Percentiles rank a stretch among this genome's conserved stretches.
phyloP scores from a whole-genome alignment of 2,329 filamentous ascomycete species.

The Talaromyces pinophilus region DNA sequence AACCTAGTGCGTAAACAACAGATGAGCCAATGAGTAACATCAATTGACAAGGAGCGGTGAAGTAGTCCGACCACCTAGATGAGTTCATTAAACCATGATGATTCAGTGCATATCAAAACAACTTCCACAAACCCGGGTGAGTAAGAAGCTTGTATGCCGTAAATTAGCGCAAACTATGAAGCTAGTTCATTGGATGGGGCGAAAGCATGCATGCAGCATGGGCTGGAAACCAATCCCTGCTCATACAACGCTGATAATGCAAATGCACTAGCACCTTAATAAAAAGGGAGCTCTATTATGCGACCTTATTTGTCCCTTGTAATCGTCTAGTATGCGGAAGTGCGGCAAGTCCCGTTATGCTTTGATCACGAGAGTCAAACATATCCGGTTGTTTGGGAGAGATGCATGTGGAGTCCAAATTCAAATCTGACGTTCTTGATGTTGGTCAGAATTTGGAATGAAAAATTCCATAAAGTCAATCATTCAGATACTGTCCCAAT shows the following conservation, averaged over 20 bases:
- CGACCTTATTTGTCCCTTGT: conserved; percentile 38
- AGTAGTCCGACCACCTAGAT: background rate
- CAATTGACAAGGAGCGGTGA: conserved; percentile 18
- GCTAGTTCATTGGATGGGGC: conserved; percentile 22
- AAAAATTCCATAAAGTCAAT: background rate
- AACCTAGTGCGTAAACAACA: background rate
- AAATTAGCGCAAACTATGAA: conserved; percentile 11
- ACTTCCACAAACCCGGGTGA: conserved; percentile 6
- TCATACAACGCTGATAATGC: conserved; percentile 19
- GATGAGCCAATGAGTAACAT: background rate
- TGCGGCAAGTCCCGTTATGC: conserved; percentile 38
- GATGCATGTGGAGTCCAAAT: conserved; percentile 41
- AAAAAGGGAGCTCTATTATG: conserved; percentile 26
- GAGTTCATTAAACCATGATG: background rate
- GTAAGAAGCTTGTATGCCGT: background rate
- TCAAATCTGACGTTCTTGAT: conserved; percentile 43
- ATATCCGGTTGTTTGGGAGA: conserved; percentile 40
- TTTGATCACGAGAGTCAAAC: conserved; percentile 43
- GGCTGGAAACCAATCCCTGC: conserved; percentile 22
- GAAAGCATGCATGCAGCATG: conserved; percentile 19
- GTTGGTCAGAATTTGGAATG: background rate
- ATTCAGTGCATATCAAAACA: conserved; percentile 14
- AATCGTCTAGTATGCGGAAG: conserved; percentile 32
- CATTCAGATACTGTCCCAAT: background rate
- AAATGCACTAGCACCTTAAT: conserved; percentile 32